Conservation (phyloP, 441 rosid species). For the Theobroma grandiflorum region DNA sequence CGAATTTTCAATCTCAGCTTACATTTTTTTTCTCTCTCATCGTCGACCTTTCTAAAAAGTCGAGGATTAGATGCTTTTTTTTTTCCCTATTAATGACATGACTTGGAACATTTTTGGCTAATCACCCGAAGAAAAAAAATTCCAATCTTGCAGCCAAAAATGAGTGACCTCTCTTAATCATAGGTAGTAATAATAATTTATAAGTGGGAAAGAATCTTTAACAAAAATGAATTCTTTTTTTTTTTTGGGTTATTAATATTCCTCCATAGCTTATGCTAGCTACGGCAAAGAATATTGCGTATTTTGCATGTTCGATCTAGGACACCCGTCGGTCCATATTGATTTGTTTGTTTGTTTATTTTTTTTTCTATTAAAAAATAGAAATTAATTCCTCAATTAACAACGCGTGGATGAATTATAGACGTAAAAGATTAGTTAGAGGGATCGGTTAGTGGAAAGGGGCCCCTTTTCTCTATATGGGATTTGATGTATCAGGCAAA, state of each 20-base stretch:
- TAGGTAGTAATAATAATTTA: not conserved
- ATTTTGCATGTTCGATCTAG: not conserved
- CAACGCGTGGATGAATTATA: not conserved
- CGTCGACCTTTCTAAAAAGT: conserved; percentile 6
- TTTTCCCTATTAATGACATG: conserved; percentile 19
- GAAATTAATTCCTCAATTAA: too few species aligned
- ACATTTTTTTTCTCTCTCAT: not conserved
- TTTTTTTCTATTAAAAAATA: not conserved
- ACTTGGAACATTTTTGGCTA: conserved; percentile 9
- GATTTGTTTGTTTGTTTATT: not conserved
- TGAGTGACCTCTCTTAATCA: conserved; percentile 17
- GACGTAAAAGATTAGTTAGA: not conserved
- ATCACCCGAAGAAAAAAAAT: not conserved
- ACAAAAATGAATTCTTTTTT: not conserved
- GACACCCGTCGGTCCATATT: too few species aligned
- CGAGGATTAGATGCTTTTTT: conserved; percentile 29
- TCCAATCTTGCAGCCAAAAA: conserved; percentile 18
- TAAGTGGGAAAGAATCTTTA: conserved; percentile 17
- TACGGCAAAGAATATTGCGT: not conserved
- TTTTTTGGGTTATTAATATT: not conserved
- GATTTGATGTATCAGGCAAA: not conserved
- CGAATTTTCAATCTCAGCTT: not conserved
- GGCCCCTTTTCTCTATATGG: not conserved
- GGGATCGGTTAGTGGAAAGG: not conserved
- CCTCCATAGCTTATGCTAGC: not conserved